Percentiles rank a stretch among this genome's conserved stretches.
Conservation (phyloP, 176 grass and related monocot genomes). For the Tillandsia fasciculata region DNA sequence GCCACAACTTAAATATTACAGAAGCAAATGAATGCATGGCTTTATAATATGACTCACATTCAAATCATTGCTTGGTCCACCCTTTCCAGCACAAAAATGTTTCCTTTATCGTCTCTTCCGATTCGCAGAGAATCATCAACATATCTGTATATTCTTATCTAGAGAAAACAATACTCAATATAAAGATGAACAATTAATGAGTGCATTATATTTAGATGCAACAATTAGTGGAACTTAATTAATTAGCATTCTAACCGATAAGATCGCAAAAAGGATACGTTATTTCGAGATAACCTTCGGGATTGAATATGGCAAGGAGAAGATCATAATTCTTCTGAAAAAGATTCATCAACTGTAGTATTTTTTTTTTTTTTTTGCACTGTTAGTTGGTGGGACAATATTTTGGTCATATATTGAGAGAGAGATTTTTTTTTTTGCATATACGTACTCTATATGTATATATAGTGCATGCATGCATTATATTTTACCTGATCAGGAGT, state of each 20-base stretch:
- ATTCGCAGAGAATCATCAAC: conserved; percentile 64
- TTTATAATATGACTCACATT: conserved; percentile 2
- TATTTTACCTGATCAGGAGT: conserved; percentile 65
- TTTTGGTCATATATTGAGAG: not conserved
- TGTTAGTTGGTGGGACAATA: not conserved
- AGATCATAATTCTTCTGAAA: conserved; percentile 82
- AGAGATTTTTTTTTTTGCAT: not conserved
- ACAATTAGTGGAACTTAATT: not conserved
- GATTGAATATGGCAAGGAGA: conserved; percentile 84
- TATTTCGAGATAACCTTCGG: conserved; percentile 94
- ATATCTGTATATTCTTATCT: conserved; percentile 40
- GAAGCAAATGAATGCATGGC: conserved; percentile 3
- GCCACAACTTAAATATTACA: not conserved
- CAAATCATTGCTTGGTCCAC: conserved; percentile 28
- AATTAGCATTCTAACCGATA: no score
- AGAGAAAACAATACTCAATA: conserved; percentile 10
- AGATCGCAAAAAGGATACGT: conserved; percentile 62
- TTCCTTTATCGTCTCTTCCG: conserved; percentile 82
- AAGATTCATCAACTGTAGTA: conserved; percentile 59
- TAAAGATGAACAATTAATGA: not conserved
- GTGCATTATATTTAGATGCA: not conserved
- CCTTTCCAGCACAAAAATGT: conserved; percentile 87
- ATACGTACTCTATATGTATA: not conserved
- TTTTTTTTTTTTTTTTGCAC: not conserved
- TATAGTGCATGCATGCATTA: conserved; percentile 1